Percentiles rank a stretch among this genome's conserved stretches.
These are phyloP conservation scores for Boletus eberwhitei DNA, from an alignment of 768 basidiomycete species.

Conservation along the genomic window DNA sequence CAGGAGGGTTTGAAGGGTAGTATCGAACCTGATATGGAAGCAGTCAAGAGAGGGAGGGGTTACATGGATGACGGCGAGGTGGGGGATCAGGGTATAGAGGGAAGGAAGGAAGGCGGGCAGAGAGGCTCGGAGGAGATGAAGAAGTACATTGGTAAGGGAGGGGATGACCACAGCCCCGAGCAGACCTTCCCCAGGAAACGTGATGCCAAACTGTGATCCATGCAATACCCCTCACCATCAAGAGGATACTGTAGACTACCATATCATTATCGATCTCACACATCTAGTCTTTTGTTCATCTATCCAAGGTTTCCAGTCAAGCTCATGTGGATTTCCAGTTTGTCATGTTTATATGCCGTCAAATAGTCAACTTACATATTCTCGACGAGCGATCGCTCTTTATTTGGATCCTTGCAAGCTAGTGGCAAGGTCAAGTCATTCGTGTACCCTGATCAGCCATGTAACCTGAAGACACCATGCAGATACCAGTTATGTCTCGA, in stretches of 20 bases:
- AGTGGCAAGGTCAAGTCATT: no score
- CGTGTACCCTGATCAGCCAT: no score
- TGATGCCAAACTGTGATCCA: slow-evolving; percentile 23
- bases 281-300: background rate
- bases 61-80: background rate
- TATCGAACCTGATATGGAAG: slow-evolving; percentile 4
- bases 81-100: slow-evolving; percentile 3
- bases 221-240: slow-evolving; percentile 5
- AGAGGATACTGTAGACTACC: background rate
- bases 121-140: slow-evolving; percentile 13
- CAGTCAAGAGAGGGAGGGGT: background rate
- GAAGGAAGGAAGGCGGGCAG: slow-evolving; percentile 5
- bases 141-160: slow-evolving; percentile 2
- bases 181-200: slow-evolving; percentile 10
- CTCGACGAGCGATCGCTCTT: no score
- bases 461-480: no score
- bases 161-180: slow-evolving; percentile 10
- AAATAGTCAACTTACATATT: no score
- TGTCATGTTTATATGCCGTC: no score
- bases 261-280: background rate
- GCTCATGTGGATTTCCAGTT: no score
- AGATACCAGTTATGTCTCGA: no score
- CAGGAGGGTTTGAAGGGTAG: slow-evolving; percentile 1
- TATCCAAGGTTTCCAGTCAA: background rate
- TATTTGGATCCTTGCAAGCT: background rate